These are phyloP conservation scores for Drechslerella dactyloides DNA, from an alignment of 2,329 filamentous ascomycete species.

Conservation along the genomic window DNA sequence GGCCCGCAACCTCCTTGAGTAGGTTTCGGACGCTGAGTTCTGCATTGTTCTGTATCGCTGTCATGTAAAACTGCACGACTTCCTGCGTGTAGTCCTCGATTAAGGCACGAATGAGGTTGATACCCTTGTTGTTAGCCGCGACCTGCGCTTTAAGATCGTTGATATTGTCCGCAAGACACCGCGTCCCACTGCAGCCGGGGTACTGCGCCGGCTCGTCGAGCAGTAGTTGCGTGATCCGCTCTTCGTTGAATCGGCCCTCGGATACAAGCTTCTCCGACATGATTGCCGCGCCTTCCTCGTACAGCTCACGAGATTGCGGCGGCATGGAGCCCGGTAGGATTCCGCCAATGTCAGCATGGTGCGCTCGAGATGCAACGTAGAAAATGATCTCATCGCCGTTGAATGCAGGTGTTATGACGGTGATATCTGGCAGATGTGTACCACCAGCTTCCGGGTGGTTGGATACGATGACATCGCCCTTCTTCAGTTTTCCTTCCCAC, in stretches of 20 bases:
- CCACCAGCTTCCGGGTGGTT: slow-evolving; percentile 86
- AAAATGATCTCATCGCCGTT: slow-evolving; percentile 77
- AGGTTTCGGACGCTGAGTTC: slow-evolving; percentile 76
- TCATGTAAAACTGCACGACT: slow-evolving; percentile 83
- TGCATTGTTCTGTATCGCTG: slow-evolving; percentile 79
- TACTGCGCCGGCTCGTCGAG: slow-evolving; percentile 75
- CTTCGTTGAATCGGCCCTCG: slow-evolving; percentile 78
- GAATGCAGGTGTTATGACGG: slow-evolving; percentile 79
- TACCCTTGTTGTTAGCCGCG: slow-evolving; percentile 84
- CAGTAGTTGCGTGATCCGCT: slow-evolving; percentile 73
- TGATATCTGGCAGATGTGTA: slow-evolving; percentile 81
- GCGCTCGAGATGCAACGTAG: slow-evolving; percentile 79
- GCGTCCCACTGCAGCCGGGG: slow-evolving; percentile 77
- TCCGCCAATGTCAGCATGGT: slow-evolving; percentile 84
- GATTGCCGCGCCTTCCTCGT: slow-evolving; percentile 70
- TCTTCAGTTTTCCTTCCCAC: slow-evolving; percentile 78
- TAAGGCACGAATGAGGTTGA: slow-evolving; percentile 74
- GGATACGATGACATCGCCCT: slow-evolving; percentile 80
- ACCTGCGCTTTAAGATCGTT: slow-evolving; percentile 87
- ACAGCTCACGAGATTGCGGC: slow-evolving; percentile 71
- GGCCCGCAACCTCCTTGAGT: slow-evolving; percentile 72
- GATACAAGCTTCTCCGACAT: slow-evolving; percentile 74
- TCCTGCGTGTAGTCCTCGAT: slow-evolving; percentile 79
- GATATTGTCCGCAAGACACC: slow-evolving; percentile 80
- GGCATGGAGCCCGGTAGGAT: slow-evolving; percentile 85